Evolutionary conservation across 2,329 filamentous ascomycete genomes (phyloP).

Genomic region (Karstenula rhodostoma): DNA sequence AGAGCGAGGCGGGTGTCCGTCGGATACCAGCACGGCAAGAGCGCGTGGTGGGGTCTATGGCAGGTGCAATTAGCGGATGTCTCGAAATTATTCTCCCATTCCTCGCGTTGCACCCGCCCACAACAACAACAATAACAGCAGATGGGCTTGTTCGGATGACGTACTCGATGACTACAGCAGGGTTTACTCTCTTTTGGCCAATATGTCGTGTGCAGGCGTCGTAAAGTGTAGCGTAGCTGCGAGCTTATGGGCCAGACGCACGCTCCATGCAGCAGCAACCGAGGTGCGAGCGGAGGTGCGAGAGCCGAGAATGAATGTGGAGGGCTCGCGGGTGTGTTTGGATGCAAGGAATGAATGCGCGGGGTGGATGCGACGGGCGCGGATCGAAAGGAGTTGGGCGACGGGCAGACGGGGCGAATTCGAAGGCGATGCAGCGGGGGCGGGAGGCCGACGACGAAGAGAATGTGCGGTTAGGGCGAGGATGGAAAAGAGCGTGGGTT

Average conservation of each 20-base stretch:
- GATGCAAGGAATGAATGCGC: conserved; percentile 18
- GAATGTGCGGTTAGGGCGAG: conserved; percentile 29
- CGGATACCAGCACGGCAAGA: conserved; percentile 23
- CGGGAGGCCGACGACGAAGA: conserved; percentile 21
- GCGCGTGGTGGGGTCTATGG: conserved; percentile 26
- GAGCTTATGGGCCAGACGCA: conserved; percentile 27
- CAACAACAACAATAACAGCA: conserved; percentile 20
- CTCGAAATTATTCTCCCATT: conserved; percentile 21
- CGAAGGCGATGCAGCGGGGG: conserved; percentile 24
- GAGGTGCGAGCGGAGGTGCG: conserved; percentile 6
- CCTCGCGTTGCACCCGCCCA: conserved; percentile 10
- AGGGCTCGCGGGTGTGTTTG: conserved; percentile 5
- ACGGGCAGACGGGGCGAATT: conserved; percentile 14
- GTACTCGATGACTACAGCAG: conserved; percentile 20
- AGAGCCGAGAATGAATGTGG: not conserved
- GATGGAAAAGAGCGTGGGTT: conserved; percentile 19
- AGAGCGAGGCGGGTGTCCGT: conserved; percentile 20
- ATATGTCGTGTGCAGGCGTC: conserved; percentile 13
- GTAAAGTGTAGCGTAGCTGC: conserved; percentile 18
- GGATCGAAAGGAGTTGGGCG: conserved; percentile 8
- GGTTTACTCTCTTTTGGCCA: conserved; percentile 12
- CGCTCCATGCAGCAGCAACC: conserved; percentile 41
- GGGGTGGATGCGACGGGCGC: conserved; percentile 9
- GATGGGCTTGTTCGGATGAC: conserved; percentile 12
- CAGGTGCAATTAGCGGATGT: conserved; percentile 26